Percentiles rank a stretch among this genome's conserved stretches.
Conservation (phyloP, 306 rosid genomes). For the Begonia loranthoides region DNA sequence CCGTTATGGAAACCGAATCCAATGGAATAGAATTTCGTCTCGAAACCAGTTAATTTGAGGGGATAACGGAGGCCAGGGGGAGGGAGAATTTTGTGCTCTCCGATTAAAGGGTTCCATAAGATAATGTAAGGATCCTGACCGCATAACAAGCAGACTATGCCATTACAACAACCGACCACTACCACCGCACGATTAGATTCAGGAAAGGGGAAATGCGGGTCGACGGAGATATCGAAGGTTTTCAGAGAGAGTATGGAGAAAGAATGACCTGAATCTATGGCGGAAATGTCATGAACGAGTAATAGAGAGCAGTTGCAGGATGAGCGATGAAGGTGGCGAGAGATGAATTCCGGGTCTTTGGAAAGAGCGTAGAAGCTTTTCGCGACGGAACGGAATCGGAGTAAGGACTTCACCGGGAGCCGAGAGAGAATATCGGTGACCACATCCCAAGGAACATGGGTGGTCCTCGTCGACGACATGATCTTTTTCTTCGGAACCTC, state of each 20-base stretch:
- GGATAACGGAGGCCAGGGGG: background rate
- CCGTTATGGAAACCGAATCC: conserved; percentile 4
- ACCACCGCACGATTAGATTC: background rate
- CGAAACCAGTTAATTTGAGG: background rate
- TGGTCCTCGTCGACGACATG: background rate
- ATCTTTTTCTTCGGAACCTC: no score
- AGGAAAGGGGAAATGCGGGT: background rate
- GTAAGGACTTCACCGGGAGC: conserved; percentile 1
- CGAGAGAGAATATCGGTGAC: conserved; percentile 1
- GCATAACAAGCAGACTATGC: background rate
- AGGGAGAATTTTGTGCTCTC: conserved; percentile 4
- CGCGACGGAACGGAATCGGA: background rate
- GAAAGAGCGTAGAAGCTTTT: background rate
- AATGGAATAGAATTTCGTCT: background rate
- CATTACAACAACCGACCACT: conserved; percentile 5
- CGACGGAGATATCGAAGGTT: background rate
- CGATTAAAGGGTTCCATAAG: conserved; percentile 6
- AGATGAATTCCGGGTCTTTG: conserved; percentile 3
- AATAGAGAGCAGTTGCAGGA: background rate
- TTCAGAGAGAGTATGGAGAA: background rate
- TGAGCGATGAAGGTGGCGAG: background rate
- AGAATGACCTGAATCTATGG: background rate
- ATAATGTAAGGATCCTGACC: background rate
- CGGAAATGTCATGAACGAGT: background rate
- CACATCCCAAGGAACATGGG: conserved; percentile 1